Base-by-base conservation (phyloP, 257 asterid genomes). In the Solanum gandarillasii region DNA sequence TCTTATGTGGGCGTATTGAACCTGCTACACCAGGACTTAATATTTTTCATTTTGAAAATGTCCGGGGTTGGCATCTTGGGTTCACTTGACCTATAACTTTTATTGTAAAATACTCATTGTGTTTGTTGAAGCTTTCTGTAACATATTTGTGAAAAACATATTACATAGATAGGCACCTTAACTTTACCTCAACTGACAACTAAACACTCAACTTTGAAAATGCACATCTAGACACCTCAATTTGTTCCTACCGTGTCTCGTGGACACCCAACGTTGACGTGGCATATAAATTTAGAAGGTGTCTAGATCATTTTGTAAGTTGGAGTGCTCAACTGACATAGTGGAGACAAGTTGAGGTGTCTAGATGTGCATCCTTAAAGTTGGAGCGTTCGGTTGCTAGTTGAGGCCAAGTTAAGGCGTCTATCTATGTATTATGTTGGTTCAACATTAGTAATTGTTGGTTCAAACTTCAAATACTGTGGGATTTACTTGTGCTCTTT, bases 401-500 rank as follows among this genome's bases (percentile, higher is more conserved):
- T 36, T 67, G 31, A 62, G 71, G 16, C 14, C 32, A 67, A 12
- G 35, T 23, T 23, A 23, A 60, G 71, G 71, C 12, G 71, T 62
- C 14, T 60, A 60, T 60, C 70, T 23, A 62, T 62, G 71, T 9
- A 62, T 23, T 23, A 62, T 62, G 31, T 11, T 62, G 71, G 29
- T 62, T 5, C 58, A 38, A 0, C 83, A 21, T 23, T 76, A 38
- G 34, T 76, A 36, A 3, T 23, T 76, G n/a, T 78, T 25, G 35
- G 84, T 38, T 76, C 84, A 76, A 39, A 76, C 27, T 38, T 78
- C 84, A 78, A 39, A 78, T 39, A 7, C n/a, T 25, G 5, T 78
- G 35, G 14, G 31, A n/a, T 78, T 78, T 39, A 78, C 83, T 14
- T 76, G 58, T 75, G 1, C 12, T 38, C 14, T 32, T 23, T 38